Evolutionary conservation across 176 grass and related monocot genomes (phyloP).

Genomic region (Poa pratensis): DNA sequence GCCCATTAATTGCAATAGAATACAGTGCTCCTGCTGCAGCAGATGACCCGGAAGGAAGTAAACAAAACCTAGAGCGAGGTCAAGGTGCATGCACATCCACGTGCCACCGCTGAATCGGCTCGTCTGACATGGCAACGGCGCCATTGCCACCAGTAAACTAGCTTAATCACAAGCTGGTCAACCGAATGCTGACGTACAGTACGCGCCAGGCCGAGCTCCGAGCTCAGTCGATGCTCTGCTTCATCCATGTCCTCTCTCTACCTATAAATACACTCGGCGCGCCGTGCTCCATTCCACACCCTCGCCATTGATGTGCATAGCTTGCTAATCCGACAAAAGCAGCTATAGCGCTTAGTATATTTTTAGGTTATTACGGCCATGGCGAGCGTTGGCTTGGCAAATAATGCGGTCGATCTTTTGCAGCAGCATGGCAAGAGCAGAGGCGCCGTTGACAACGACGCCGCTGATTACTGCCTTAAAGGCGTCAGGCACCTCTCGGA

Average conservation of each 20-base stretch:
- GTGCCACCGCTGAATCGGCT: background rate
- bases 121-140: constrained; percentile 12
- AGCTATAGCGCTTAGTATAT: background rate
- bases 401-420: background rate
- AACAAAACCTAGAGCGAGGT: constrained; percentile 13
- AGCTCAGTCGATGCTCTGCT: constrained; percentile 7
- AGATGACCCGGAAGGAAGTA: background rate
- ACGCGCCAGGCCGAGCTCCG: background rate
- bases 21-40: background rate
- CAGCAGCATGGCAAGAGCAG: background rate
- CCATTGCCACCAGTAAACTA: background rate
- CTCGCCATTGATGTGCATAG: background rate
- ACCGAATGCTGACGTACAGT: background rate
- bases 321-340: background rate
- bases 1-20: background rate
- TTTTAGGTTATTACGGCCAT: constrained; percentile 11
- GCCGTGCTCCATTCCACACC: background rate
- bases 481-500: constrained; percentile 80
- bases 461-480: constrained; percentile 33
- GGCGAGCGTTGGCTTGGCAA: constrained; percentile 42
- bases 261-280: constrained; percentile 22
- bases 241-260: background rate
- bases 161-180: constrained; percentile 5
- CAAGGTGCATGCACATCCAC: constrained; percentile 27
- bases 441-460: background rate